Evolutionary conservation across 768 basidiomycete genomes (phyloP).

Genomic region (Obba rivulosa): DNA sequence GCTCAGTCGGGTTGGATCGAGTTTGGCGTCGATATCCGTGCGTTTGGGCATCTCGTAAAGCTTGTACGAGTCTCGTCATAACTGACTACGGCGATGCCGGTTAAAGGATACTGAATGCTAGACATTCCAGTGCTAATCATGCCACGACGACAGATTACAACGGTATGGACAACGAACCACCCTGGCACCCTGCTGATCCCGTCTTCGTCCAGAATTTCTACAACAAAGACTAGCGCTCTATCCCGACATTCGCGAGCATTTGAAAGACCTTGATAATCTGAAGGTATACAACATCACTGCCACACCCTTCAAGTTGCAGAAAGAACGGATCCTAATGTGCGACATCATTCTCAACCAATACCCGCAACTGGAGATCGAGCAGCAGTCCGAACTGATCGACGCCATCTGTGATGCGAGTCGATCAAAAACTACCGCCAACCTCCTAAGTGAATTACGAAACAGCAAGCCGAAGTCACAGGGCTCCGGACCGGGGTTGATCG

Average conservation of each 20-base stretch:
- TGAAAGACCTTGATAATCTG: background rate
- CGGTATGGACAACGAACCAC: background rate
- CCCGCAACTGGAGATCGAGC: background rate
- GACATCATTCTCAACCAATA: background rate
- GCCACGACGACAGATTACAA: background rate
- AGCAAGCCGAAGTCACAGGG: no score
- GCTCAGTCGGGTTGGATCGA: no score
- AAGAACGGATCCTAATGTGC: conserved; percentile 1
- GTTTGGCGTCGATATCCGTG: no score
- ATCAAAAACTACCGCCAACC: background rate
- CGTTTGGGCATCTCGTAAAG: no score
- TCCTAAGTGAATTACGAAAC: background rate
- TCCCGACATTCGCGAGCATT: background rate
- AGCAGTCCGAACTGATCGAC: background rate
- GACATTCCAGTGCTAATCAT: background rate
- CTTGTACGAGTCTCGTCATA: no score
- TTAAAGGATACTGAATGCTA: no score
- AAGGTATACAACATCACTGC: background rate
- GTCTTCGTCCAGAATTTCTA: background rate
- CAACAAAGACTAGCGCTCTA: background rate
- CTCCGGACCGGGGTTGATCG: background rate
- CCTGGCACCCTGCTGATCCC: background rate
- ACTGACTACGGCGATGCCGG: no score
- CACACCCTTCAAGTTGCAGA: background rate
- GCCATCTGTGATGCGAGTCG: background rate